phyloP scores from a whole-genome alignment of 805 yeast genomes.

The Yamadazyma paraphyllophila region DNA sequence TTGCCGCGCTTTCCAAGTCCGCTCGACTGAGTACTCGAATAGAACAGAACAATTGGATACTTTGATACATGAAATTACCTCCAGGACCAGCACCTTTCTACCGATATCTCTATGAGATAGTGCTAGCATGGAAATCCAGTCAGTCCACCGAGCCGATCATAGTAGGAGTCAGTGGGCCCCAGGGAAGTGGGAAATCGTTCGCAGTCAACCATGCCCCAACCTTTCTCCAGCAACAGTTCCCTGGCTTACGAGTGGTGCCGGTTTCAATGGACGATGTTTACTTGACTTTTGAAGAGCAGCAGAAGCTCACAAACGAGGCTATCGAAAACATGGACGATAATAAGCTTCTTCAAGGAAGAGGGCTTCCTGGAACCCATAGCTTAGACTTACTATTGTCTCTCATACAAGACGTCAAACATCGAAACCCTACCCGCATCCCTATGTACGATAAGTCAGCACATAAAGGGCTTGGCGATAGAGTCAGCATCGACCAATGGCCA shows the following conservation, averaged over 20 bases:
- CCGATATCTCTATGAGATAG: conserved; percentile 7
- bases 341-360: conserved; percentile 68
- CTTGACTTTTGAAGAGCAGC: conserved; percentile 63
- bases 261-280: conserved; percentile 88
- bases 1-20: too few relatives aligned
- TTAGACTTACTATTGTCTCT: conserved; percentile 40
- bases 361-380: conserved; percentile 95
- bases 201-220: conserved; percentile 32
- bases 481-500: conserved; percentile 38
- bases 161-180: conserved; percentile 66
- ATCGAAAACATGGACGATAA: conserved; percentile 37
- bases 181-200: conserved; percentile 76
- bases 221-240: conserved; percentile 18
- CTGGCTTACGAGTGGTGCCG: conserved; percentile 39
- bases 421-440: conserved; percentile 44
- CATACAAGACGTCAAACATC: conserved; percentile 29
- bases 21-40: not conserved
- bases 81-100: conserved; percentile 9
- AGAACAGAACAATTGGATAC: not conserved
- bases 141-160: conserved; percentile 39
- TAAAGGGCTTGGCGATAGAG: conserved; percentile 79
- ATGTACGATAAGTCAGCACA: conserved; percentile 72
- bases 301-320: conserved; percentile 34
- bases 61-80: not conserved
- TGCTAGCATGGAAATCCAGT: not conserved